These are phyloP conservation scores for Ustilago lituana DNA, from an alignment of 1,284 basidiomycete species.

Conservation along the genomic window DNA sequence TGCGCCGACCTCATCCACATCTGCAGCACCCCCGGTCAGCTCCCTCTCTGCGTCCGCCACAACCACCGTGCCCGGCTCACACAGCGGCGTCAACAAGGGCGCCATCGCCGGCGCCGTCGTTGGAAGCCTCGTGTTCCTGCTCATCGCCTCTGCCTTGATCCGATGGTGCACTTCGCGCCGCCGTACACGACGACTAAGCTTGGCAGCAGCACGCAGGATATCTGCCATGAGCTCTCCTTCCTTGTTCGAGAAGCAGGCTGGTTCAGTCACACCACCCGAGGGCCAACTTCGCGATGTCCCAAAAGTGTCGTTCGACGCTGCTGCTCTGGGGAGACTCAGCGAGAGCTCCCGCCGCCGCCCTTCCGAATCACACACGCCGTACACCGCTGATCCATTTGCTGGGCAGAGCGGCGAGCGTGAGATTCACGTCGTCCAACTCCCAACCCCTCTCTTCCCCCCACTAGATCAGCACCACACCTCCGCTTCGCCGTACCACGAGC, in stretches of 20 bases:
- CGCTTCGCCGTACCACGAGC: neutral
- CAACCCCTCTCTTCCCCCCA: neutral
- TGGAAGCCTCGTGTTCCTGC: slow-evolving; percentile 6
- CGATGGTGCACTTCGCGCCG: slow-evolving; percentile 26
- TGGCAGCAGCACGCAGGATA: slow-evolving; percentile 5
- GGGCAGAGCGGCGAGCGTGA: too few species aligned
- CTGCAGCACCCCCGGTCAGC: neutral
- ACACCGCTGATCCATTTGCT: too few species aligned
- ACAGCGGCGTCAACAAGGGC: slow-evolving; percentile 16
- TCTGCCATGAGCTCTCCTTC: slow-evolving; percentile 3
- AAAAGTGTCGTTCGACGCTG: slow-evolving; percentile 1
- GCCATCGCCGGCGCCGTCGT: slow-evolving; percentile 21
- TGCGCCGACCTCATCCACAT: slow-evolving; percentile 3
- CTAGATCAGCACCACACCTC: neutral
- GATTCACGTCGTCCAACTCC: slow-evolving; percentile 5
- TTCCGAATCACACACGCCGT: too few species aligned
- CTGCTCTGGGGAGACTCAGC: slow-evolving; percentile 1
- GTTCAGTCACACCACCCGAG: neutral
- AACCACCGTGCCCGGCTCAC: neutral
- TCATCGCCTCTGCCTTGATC: slow-evolving; percentile 2
- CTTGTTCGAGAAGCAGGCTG: slow-evolving; percentile 7
- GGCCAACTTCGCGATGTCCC: neutral
- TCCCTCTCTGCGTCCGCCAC: slow-evolving; percentile 5
- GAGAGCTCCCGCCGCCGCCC: slow-evolving; percentile 3
- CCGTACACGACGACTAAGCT: slow-evolving; percentile 7